Evolutionary conservation across 805 yeast species (phyloP), one percentile per base, ranked within the genome.

Genomic region (Jamesozyma lodderae): DNA sequence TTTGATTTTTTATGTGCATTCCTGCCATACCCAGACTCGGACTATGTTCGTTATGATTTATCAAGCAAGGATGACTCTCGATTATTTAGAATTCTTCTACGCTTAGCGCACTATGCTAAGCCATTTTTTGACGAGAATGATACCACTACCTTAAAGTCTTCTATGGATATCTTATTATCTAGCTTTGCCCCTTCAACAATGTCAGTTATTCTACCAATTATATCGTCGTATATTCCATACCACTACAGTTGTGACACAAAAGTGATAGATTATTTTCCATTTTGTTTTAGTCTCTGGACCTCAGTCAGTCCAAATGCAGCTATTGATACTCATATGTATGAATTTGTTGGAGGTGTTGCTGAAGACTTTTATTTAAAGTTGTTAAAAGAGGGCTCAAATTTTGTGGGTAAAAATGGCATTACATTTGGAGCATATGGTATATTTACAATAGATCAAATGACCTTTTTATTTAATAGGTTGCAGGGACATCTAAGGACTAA

Each of bases 241-340:
- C 53, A 51, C 18, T 56, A 61, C 38, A 47, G 45, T 10, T 46
- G 59, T 1, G 52, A 55, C 4, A 42, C 56, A 7, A 74, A 69
- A 41, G 69, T 74, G 3, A 64, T 74, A 21, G 71, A 76, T 44
- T 77, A 79, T 46, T 54, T 84, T 21, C 78, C 88, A 0, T 61
- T 84, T 2, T 53, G 85, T 6, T 83, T 84, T 47, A 77, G 82
- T 43, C 60, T 83, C 31, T 86, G 95, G 95, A 54, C 72, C 2
- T 66, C 77, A 42, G 59, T 75, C 30, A 60, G 70, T 47, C 60
- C 67, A 41, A 57, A 67, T 46, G 53, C 69, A 28, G 67, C 73
- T 14, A 62, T 75, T 24, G 95, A 84, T 47, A 66, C 78, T 7
- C 80, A 77, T 46, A 48, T 84, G 40, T 68, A 85, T 9, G 75